Evolutionary conservation across 306 rosid genomes (phyloP), one percentile per base, ranked within the genome.

Genomic region (peach (Prunus persica)): DNA sequence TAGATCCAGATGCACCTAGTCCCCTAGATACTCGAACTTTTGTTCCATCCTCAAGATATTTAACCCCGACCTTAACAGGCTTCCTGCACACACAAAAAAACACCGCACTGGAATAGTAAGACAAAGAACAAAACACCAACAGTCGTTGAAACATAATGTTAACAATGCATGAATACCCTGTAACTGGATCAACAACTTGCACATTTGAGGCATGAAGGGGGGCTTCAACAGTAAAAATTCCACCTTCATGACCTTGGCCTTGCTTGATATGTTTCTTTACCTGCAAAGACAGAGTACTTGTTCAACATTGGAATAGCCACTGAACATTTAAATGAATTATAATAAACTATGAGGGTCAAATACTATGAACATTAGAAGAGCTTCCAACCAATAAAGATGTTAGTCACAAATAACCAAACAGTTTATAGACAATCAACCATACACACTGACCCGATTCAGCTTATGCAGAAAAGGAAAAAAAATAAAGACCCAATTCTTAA

Each of bases 171-270:
- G 69, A 85, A 56, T 83, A 95, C 97, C 92, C 95, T 3, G 97
- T 95, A 20, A 82, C 90, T 70, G 96, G 93, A 71, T 95, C 98
- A 86, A 89, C 3, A 79, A 89, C 90, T 83, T 92, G 96, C 67
- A 95, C 97, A 67, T 92, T 95, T 25, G 97, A 95, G 71, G 79
- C 97, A 83, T 95, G 98, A 41, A 95, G 69, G 14, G 98, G 97
- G 56, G 96, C 98, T 90, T 95, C 98, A n/a, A 95, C 97, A 0
- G 95, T 70, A 82, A 94, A 94, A 67, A 94, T 94, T n/a, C 98
- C 97, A 55, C 98, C 98, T 83, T 94, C 98, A 69, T 92, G 96
- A 38, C 98, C 98, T 78, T 90, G 97, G 54, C 98, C 98, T 88
- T 92, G 97, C 81, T 94, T 92, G 51, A 94, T 92, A 78, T 94